A percentile compares a stretch with the other conserved stretches of the same genome.
Evolutionary conservation across 1,284 basidiomycete species (phyloP).

Genomic region (Cryptococcus deneoformans): DNA sequence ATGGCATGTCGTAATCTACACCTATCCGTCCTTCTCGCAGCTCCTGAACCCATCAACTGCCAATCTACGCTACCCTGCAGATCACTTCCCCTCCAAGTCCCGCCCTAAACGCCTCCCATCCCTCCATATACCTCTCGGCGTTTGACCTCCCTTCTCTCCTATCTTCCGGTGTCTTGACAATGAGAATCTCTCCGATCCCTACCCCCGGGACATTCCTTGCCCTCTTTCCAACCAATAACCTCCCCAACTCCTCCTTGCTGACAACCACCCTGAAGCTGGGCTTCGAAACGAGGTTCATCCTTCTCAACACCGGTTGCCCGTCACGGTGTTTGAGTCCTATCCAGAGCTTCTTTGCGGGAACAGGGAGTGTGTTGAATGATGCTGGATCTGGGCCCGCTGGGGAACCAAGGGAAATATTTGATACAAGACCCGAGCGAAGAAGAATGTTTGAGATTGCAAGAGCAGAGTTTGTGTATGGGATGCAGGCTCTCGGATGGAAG

Average conservation of each 20-base stretch:
- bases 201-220: slow-evolving; percentile 44
- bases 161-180: slow-evolving; percentile 35
- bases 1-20: not conserved
- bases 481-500: slow-evolving; percentile 40
- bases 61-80: slow-evolving; percentile 34
- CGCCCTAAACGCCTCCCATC: slow-evolving; percentile 49
- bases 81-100: slow-evolving; percentile 49
- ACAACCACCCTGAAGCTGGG: slow-evolving; percentile 37
- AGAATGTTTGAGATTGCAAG: slow-evolving; percentile 45
- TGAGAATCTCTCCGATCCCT: slow-evolving; percentile 47
- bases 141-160: slow-evolving; percentile 18
- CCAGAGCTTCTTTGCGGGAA: slow-evolving; percentile 41
- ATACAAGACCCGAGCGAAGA: slow-evolving; percentile 46
- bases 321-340: slow-evolving; percentile 45
- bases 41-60: too few relatives aligned
- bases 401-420: slow-evolving; percentile 42
- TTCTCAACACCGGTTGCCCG: slow-evolving; percentile 44
- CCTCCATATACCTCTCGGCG: slow-evolving; percentile 41
- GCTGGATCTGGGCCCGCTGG: slow-evolving; percentile 37
- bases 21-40: not conserved
- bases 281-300: slow-evolving; percentile 43
- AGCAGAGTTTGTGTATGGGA: slow-evolving; percentile 42
- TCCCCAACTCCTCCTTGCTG: slow-evolving; percentile 38
- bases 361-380: slow-evolving; percentile 30
- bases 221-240: slow-evolving; percentile 42